A percentile compares a stretch with the other conserved stretches of the same genome.
Evolutionary conservation across 495 filamentous ascomycete species (phyloP).

Genomic region (Penicillium paradoxum): DNA sequence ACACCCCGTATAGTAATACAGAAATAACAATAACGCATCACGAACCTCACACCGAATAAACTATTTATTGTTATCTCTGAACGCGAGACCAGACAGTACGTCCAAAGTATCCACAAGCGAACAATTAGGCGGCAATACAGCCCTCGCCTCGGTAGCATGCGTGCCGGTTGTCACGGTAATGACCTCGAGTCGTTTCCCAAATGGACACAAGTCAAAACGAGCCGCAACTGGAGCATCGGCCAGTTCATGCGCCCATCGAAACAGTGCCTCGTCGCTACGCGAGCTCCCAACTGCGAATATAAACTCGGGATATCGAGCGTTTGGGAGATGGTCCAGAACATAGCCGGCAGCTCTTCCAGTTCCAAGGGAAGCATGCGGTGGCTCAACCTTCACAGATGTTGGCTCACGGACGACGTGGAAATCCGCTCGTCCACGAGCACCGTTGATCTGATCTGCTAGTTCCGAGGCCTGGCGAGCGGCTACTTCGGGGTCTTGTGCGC

Average conservation of each 20-base stretch:
- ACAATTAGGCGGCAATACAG: conserved; percentile 17
- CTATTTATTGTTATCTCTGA: neutral
- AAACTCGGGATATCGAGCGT: conserved; percentile 52
- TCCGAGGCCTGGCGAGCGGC: conserved; percentile 72
- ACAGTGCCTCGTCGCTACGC: conserved; percentile 77
- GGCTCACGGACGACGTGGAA: conserved; percentile 72
- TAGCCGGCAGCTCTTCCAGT: conserved; percentile 52
- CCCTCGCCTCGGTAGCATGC: conserved; percentile 26
- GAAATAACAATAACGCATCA: too few relatives aligned
- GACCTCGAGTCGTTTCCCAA: conserved; percentile 32
- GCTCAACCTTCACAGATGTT: conserved; percentile 69
- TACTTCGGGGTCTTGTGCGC: conserved; percentile 61
- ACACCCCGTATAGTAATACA: neutral
- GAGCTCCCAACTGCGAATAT: conserved; percentile 76
- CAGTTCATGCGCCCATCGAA: conserved; percentile 77
- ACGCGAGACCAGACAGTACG: neutral
- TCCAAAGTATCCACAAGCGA: conserved; percentile 12
- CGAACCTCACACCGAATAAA: neutral
- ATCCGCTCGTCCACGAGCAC: conserved; percentile 67
- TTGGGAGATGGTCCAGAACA: conserved; percentile 47
- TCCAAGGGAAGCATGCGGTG: conserved; percentile 67
- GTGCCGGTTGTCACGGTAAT: conserved; percentile 69
- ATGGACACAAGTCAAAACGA: conserved; percentile 28
- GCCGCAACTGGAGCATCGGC: conserved; percentile 14
- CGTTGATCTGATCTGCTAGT: conserved; percentile 82